phyloP scores from a whole-genome alignment of 805 yeast species.

The Starmerella vaccinii region DNA sequence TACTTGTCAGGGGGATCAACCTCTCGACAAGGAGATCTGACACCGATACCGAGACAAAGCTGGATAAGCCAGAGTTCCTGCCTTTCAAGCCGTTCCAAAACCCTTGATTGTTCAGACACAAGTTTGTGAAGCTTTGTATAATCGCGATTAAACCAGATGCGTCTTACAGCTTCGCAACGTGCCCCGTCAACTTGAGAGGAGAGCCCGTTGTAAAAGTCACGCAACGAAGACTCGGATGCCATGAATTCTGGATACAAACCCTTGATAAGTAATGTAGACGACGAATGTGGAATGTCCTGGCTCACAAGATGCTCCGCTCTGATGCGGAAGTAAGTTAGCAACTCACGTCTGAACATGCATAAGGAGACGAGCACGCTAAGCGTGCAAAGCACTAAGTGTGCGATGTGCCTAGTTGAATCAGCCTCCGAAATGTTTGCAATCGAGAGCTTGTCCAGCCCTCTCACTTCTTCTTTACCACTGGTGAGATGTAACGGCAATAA shows the following conservation, averaged over 20 bases:
- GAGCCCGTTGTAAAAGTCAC: constrained; percentile 42
- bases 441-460: constrained; percentile 51
- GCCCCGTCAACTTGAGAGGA: constrained; percentile 20
- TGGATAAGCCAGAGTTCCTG: constrained; percentile 35
- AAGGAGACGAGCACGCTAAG: constrained; percentile 50
- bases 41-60: constrained; percentile 23
- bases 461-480: constrained; percentile 30
- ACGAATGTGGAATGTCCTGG: constrained; percentile 15
- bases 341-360: constrained; percentile 45
- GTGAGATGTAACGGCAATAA: constrained; percentile 54
- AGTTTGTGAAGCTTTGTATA: constrained; percentile 33
- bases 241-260: constrained; percentile 35
- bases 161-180: constrained; percentile 41
- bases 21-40: not conserved
- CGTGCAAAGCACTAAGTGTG: constrained; percentile 54
- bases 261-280: constrained; percentile 1
- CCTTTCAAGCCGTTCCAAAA: constrained; percentile 35
- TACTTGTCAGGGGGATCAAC: constrained; percentile 1
- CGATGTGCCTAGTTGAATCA: constrained; percentile 42
- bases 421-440: constrained; percentile 55
- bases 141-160: constrained; percentile 51
- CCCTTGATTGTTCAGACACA: constrained; percentile 28
- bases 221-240: constrained; percentile 42
- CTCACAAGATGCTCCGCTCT: constrained; percentile 37
- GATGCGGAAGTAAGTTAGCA: constrained; percentile 41